A percentile compares a stretch with the other conserved stretches of the same genome.
Conservation (phyloP, 1,139 yeast species). For the Hanseniaspora sp. region DNA sequence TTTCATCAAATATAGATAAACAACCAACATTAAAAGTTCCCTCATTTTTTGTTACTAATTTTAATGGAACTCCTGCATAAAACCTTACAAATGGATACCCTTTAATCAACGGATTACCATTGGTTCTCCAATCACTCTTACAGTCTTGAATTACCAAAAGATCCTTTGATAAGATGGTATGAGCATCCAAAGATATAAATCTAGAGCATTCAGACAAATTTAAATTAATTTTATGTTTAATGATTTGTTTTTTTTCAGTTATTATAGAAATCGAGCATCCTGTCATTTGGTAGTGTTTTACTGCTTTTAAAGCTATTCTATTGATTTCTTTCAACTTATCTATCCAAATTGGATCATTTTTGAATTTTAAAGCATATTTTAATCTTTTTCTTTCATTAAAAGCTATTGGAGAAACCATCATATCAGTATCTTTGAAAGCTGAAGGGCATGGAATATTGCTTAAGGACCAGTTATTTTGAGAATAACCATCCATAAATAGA, state of each 20-base stretch:
- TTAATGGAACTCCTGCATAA: conserved; percentile 54
- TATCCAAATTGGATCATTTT: conserved; percentile 41
- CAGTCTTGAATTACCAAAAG: conserved; percentile 49
- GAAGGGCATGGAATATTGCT: conserved; percentile 48
- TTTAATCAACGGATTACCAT: conserved; percentile 48
- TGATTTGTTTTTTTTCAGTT: conserved; percentile 38
- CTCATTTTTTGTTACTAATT: conserved; percentile 20
- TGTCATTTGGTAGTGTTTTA: conserved; percentile 34
- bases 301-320: conserved; percentile 31
- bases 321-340: conserved; percentile 35
- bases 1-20: conserved; percentile 18
- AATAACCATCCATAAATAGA: conserved; percentile 52
- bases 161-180: conserved; percentile 48
- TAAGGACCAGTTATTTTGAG: conserved; percentile 48
- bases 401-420: conserved; percentile 51
- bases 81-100: conserved; percentile 50
- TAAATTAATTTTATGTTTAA: conserved; percentile 41
- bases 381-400: conserved; percentile 38
- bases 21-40: background rate
- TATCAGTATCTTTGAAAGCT: conserved; percentile 38
- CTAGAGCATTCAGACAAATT: conserved; percentile 43
- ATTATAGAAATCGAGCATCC: conserved; percentile 52
- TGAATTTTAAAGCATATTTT: conserved; percentile 36
- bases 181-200: conserved; percentile 51
- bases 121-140: conserved; percentile 55